These are phyloP conservation scores for Phytophthora agathidicida DNA, from an alignment of 352 stramenopile genomes.

Conservation along the genomic window DNA sequence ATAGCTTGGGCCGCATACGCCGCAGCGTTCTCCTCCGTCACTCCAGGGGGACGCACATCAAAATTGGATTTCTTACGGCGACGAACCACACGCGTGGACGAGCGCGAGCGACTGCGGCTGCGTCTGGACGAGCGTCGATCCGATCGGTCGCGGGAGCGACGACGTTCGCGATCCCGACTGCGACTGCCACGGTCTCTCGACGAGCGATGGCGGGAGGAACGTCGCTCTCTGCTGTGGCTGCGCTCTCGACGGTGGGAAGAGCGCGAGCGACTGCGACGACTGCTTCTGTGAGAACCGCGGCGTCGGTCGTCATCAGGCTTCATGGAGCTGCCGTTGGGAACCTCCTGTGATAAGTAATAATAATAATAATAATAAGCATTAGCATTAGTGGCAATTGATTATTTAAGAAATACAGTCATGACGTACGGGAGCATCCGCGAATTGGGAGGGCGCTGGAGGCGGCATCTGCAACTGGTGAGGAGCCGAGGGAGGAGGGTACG, in stretches of 20 bases:
- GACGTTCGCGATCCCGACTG: slow-evolving; percentile 41
- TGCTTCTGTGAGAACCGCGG: slow-evolving; percentile 44
- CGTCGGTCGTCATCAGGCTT: slow-evolving; percentile 26
- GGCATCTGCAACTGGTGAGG: slow-evolving; percentile 23
- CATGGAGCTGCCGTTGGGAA: slow-evolving; percentile 20
- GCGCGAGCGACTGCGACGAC: slow-evolving; percentile 48
- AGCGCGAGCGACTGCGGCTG: slow-evolving; percentile 51
- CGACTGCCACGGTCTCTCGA: slow-evolving; percentile 50
- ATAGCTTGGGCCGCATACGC: slow-evolving; percentile 86
- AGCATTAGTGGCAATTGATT: too few species aligned
- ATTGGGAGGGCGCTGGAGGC: slow-evolving; percentile 48
- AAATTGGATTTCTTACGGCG: slow-evolving; percentile 84
- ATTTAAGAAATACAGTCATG: too few species aligned
- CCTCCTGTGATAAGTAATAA: slow-evolving; percentile 31
- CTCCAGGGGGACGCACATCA: slow-evolving; percentile 78
- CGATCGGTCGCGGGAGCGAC: slow-evolving; percentile 38
- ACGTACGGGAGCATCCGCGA: slow-evolving; percentile 66
- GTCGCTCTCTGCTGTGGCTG: slow-evolving; percentile 46
- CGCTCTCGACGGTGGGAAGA: slow-evolving; percentile 44
- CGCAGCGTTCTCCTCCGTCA: slow-evolving; percentile 84
- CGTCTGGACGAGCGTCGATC: slow-evolving; percentile 49
- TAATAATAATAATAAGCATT: too few species aligned
- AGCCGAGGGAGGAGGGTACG: slow-evolving; percentile 24
- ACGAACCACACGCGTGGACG: slow-evolving; percentile 51
- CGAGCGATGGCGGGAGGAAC: slow-evolving; percentile 46